Base-by-base conservation (phyloP, 1,139 yeast genomes). In the Suhomyces yuchorum region DNA sequence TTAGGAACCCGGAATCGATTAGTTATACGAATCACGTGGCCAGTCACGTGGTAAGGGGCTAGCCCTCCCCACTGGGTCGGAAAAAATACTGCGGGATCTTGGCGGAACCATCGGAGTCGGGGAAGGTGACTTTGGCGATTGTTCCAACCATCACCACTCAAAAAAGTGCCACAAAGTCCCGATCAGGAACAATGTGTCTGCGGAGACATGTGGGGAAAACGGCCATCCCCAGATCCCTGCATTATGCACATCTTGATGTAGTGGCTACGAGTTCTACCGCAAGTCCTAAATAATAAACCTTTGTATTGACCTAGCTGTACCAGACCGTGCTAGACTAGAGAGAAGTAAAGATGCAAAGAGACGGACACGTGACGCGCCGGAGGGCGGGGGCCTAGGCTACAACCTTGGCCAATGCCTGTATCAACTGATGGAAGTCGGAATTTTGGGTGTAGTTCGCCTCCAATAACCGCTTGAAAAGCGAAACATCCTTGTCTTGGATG, bases 401-500 rank as follows among this genome's bases (percentile, higher is more conserved):
- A 32, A 40, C 23, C 20, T 19, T 28, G 22, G 34, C 24, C 37
- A 46, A 46, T 7, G 39, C 17, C 28, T 40, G 38, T 5, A 44
- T 40, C 40, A 50, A 46, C 23, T 34, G 48, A 11, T 42, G 46
- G 33, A 30, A 48, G 11, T 46, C 48, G 8, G 42, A 11, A 39
- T 50, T 44, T 35, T 48, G 20, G 37, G 46, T 51, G 35, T 48
- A 51, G 32, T 46, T 43, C 18, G 48, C 18, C 17, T 51, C 53
- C 42, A 51, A 35, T 19, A 47, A 18, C n/a, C 39, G 26, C 34
- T 43, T 48, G 44, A 51, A 51, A 22, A 40, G 37, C 14, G 44
- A 35, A 8, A 47, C 46, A 26, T 51, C 55, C 17, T 48, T 44
- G n/a, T 43, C 34, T n/a, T 44, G 43, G 18, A 50, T 44, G 24